Conservation (phyloP, 2,329 filamentous ascomycete species). For the Spiromastix sp. region DNA sequence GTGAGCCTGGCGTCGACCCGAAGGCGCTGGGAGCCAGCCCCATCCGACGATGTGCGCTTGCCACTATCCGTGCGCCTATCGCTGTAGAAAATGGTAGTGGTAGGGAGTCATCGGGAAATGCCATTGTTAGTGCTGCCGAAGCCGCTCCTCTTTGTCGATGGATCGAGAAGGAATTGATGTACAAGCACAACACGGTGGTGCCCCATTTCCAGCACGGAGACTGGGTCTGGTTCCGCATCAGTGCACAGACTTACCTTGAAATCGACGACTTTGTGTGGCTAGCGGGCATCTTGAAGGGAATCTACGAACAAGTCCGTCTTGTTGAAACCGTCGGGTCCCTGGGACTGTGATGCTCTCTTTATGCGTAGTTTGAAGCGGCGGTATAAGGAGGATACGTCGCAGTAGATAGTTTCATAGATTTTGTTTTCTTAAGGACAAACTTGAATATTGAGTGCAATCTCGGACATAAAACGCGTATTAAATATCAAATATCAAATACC, state of each 20-base stretch:
- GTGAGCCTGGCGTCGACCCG: conserved; percentile 33
- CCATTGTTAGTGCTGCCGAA: conserved; percentile 30
- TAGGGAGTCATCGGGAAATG: conserved; percentile 10
- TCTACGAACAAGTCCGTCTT: conserved; percentile 43
- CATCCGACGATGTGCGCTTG: conserved; percentile 57
- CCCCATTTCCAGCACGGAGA: conserved; percentile 51
- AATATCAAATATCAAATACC: too few species aligned
- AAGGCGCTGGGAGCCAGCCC: conserved; percentile 14
- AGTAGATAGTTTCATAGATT: neutral
- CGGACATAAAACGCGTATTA: too few species aligned
- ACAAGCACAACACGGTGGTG: conserved; percentile 62
- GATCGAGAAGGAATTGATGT: conserved; percentile 44
- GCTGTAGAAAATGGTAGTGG: conserved; percentile 20
- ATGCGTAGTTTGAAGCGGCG: neutral
- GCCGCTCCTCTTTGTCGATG: conserved; percentile 42
- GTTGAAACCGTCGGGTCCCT: conserved; percentile 24
- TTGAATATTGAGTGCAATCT: too few species aligned
- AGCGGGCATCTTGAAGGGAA: conserved; percentile 46
- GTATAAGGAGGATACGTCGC: conserved; percentile 11
- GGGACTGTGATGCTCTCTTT: conserved; percentile 1
- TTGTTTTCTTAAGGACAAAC: neutral
- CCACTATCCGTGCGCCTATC: conserved; percentile 65
- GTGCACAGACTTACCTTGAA: conserved; percentile 78
- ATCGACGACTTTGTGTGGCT: conserved; percentile 65
- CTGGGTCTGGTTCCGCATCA: conserved; percentile 61